Base-by-base conservation (phyloP, 163 green algal species). In the Scenedesmus sp. region DNA sequence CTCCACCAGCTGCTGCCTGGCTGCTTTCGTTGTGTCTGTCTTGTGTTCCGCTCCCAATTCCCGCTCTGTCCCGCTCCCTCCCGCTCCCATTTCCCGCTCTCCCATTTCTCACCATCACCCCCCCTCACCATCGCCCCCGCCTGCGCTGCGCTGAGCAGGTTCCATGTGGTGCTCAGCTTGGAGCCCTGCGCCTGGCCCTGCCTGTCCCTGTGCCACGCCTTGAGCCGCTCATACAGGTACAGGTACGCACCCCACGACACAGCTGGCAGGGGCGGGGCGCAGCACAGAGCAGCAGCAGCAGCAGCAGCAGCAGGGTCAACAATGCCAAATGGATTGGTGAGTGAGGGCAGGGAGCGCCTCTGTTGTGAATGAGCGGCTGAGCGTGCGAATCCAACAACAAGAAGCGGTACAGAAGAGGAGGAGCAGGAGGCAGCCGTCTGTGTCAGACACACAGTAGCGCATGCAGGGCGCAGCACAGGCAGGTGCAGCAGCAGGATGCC, bases 221-320 rank as follows among this genome's bases (percentile, higher is more conserved):
- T 98, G 37, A 97, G 94, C 2, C 83, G 80, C 90, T 98, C 96
- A 82, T 99, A 99, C 0, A 96, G 89, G 26, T 93, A 94, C 43
- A 99, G 98, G 94, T 99, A 99, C 20, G 97, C 86, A 16, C 96
- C 96, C 97, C 97, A 99, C 7, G 97, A 96, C 18, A 97, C 49
- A n/a, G 94, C 96, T 96, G 92, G 26, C 83, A 10, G 24, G 15
- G 59, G 22, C 40, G 37, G 40, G 65, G 10, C 26, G 49, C 49
- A 9, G 46, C 42, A 46, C 46, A 24, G 20, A 86, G 24, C 30
- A 82, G 76, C 40, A 59, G 42, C n/a, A n/a, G n/a, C n/a, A n/a
- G n/a, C n/a, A n/a, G n/a, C n/a, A n/a, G 81, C 33, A 86, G 81
- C 43, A 10, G 37, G 30, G 20, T 76, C 12, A 76, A 9, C n/a